Percentiles rank a stretch among this genome's conserved stretches.
Conservation (phyloP, 257 asterid genomes). For the Fraxinus anomala region DNA sequence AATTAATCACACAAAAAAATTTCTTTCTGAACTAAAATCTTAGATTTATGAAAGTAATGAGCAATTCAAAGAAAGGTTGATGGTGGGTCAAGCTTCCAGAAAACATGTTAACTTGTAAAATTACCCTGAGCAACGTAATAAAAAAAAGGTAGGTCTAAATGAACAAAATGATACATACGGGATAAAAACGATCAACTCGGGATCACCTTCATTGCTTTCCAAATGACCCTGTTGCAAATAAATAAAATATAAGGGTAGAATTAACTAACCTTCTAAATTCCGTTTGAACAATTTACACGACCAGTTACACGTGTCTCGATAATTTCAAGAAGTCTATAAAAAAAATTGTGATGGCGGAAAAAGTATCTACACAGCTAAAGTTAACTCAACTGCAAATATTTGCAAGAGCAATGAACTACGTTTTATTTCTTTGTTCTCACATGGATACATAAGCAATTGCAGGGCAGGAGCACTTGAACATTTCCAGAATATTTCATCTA, state of each 20-base stretch:
- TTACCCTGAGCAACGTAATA: neutral
- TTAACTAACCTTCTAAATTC: neutral
- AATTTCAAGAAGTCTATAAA: neutral
- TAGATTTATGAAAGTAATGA: neutral
- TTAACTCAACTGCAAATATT: neutral
- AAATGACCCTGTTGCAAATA: conserved; percentile 62
- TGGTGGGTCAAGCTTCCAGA: neutral
- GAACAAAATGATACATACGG: conserved; percentile 63
- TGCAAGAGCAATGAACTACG: neutral
- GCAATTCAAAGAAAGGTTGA: neutral
- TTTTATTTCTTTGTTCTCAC: neutral
- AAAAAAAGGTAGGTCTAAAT: neutral
- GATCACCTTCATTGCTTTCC: conserved; percentile 98
- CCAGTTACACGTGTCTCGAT: neutral
- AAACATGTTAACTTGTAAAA: neutral
- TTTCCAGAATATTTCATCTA: neutral
- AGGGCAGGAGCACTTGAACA: neutral
- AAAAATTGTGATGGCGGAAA: neutral
- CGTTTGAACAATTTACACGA: neutral
- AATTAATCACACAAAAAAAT: neutral
- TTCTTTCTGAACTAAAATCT: neutral
- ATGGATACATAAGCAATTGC: neutral
- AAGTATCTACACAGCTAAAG: neutral
- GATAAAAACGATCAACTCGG: conserved; percentile 89
- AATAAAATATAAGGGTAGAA: conserved; percentile 1